These are phyloP conservation scores for Reutealis trisperma DNA, from an alignment of 345 rosid species.

Conservation along the genomic window DNA sequence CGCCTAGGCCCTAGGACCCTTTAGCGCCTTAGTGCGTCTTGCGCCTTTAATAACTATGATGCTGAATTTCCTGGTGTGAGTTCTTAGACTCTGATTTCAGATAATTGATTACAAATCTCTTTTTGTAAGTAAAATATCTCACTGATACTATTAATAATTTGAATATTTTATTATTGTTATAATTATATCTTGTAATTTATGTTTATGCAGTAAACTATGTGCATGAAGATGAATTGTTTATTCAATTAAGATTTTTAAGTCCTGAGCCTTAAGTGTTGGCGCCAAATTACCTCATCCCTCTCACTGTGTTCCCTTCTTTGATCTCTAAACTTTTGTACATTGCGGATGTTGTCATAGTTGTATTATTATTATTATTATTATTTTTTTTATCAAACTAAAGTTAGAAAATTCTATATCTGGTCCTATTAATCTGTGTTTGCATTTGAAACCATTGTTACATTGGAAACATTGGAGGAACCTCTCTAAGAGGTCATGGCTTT, in stretches of 20 bases:
- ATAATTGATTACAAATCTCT: no score
- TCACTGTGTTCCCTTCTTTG: background rate
- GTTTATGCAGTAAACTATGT: background rate
- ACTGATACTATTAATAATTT: no score
- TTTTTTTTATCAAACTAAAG: background rate
- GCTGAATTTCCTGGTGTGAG: background rate
- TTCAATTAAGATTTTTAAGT: background rate
- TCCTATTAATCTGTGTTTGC: constrained; percentile 3
- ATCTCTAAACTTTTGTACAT: background rate
- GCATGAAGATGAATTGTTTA: background rate
- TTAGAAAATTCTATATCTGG: no score
- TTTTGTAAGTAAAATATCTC: no score
- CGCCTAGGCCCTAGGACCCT: no score
- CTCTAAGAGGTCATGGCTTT: constrained; percentile 21
- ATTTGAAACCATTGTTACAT: constrained; percentile 13
- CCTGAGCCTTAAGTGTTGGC: background rate
- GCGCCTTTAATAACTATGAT: no score
- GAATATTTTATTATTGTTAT: background rate
- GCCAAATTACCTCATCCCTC: background rate
- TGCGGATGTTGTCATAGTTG: background rate
- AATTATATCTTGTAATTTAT: background rate
- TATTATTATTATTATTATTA: no score
- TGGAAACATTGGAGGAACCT: constrained; percentile 9
- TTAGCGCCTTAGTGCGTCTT: no score
- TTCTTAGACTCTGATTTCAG: background rate